Base-by-base conservation (phyloP, 495 filamentous ascomycete genomes). In the Jackrogersella minutella region DNA sequence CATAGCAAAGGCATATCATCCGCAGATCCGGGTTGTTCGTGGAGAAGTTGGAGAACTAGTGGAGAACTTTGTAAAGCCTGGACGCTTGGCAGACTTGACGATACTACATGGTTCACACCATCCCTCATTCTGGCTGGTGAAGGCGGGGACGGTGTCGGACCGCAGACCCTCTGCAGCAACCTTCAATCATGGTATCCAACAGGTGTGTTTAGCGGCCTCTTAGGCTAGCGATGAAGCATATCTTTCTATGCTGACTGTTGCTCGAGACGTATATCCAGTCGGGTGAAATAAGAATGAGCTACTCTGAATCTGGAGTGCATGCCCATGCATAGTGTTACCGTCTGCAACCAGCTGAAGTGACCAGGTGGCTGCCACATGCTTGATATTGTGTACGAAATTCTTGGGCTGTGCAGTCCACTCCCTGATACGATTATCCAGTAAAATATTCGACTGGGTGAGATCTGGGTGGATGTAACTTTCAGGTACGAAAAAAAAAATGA, bases 11-110 rank as follows among this genome's bases (percentile, higher is more conserved):
- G 67, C 72, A 72, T 73, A 72, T 71, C 66, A 56, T 72, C 74
- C 76, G 76, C 71, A 75, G 74, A 80, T 80, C 77, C 78, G 75
- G 76, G 78, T 77, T 77, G 73, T 76, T 75, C 73, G 74, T 69
- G 70, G 65, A 21, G 61, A 57, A 68, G 36, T 66, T 62, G 70
- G 68, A 70, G 66, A 72, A 68, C 51, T 58, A 71, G 69, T 71
- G 70, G 66, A 51, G 69, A 72, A 53, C 43, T 51, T 36, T 56
- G 43, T 53, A 52, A 56, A 62, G 62, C 63, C 68, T 71, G 60
- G 64, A 72, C 51, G 73, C 70, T 72, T 69, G 67, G 69, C 67
- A 51, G 41, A 53, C 66, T 49, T 74, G 61, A 74, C 68, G 64
- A 73, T 73, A 67, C 70, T 60, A 66, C 62, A 64, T 52, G n/a